These are phyloP conservation scores for Bruguiera gymnorhiza DNA, from an alignment of 345 rosid genomes.

Conservation along the genomic window DNA sequence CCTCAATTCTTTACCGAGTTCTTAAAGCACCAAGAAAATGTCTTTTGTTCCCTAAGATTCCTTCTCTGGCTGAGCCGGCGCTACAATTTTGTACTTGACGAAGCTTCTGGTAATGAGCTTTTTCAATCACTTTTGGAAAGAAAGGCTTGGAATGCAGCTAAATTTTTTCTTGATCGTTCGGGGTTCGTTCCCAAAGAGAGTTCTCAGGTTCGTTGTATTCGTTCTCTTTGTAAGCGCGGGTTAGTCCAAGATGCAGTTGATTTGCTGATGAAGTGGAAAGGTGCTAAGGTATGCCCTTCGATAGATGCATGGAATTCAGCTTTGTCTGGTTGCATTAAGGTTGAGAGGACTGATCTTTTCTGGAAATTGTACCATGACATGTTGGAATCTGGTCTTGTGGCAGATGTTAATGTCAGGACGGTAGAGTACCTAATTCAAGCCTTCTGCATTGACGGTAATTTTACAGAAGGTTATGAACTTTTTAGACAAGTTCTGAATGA, in stretches of 20 bases:
- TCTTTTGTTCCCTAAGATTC: constrained; percentile 46
- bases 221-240: constrained; percentile 48
- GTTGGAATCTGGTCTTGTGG: constrained; percentile 35
- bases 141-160: constrained; percentile 46
- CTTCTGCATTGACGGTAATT: constrained; percentile 39
- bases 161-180: constrained; percentile 33
- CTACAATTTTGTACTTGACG: constrained; percentile 36
- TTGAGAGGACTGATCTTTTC: constrained; percentile 40
- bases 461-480: constrained; percentile 40
- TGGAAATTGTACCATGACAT: constrained; percentile 46
- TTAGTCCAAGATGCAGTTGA: constrained; percentile 47
- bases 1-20: constrained; percentile 48
- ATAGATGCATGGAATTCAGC: constrained; percentile 49
- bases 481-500: constrained; percentile 43
- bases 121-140: constrained; percentile 61
- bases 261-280: constrained; percentile 33
- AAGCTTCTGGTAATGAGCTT: constrained; percentile 41
- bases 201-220: constrained; percentile 44
- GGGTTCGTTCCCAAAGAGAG: constrained; percentile 37
- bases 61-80: constrained; percentile 46
- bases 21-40: constrained; percentile 48
- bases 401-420: constrained; percentile 34
- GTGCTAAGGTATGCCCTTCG: constrained; percentile 24
- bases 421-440: constrained; percentile 42
- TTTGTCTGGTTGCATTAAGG: constrained; percentile 40